Percentiles rank a stretch among this genome's conserved stretches.
phyloP scores from a whole-genome alignment of 2,329 filamentous ascomycete genomes.

The Cladosporium sp. region DNA sequence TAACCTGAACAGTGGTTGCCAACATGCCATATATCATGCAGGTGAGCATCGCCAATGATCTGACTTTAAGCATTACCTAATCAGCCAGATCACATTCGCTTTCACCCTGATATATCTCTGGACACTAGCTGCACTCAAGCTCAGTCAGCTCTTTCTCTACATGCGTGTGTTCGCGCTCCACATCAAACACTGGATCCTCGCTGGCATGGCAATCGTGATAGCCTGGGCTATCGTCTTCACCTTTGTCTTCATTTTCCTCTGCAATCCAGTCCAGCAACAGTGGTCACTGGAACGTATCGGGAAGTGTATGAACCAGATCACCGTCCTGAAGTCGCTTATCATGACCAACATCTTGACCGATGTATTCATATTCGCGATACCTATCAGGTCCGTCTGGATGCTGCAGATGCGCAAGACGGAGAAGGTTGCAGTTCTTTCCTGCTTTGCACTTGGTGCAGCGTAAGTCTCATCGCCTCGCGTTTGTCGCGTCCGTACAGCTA shows the following conservation, averaged over 20 bases:
- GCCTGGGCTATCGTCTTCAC: constrained; percentile 1
- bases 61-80: not conserved
- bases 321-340: constrained; percentile 3
- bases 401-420: constrained; percentile 11
- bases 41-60: not conserved
- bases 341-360: constrained; percentile 7
- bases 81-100: constrained; percentile 2
- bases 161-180: constrained; percentile 4
- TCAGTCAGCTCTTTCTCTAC: constrained; percentile 6
- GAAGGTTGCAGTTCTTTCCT: not conserved
- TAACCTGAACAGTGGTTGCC: not conserved
- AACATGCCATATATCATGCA: constrained; percentile 12
- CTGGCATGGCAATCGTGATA: not conserved
- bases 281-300: constrained; percentile 4
- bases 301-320: constrained; percentile 3
- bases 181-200: not conserved
- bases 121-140: constrained; percentile 1
- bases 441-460: constrained; percentile 6
- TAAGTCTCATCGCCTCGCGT: not conserved
- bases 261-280: constrained; percentile 7
- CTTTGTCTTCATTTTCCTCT: constrained; percentile 8
- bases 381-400: constrained; percentile 3
- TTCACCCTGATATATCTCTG: constrained; percentile 6
- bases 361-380: not conserved
- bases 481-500: too few relatives aligned